These are phyloP conservation scores for Ustilago hordei DNA, from an alignment of 1,284 basidiomycete genomes.

Conservation along the genomic window DNA sequence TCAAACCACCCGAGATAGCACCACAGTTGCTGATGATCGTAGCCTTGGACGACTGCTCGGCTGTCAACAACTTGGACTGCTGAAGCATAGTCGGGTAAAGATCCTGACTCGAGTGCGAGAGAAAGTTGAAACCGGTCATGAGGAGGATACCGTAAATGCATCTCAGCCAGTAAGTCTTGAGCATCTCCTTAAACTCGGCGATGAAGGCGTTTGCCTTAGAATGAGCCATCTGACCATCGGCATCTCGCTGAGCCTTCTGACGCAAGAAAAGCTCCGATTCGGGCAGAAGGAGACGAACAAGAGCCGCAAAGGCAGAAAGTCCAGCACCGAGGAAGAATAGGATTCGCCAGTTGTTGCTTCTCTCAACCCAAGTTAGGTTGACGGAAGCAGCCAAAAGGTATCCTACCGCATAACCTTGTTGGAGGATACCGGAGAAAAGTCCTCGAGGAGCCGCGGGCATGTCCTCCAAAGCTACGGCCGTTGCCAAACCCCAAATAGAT, in stretches of 20 bases:
- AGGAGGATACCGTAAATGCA: constrained; percentile 81
- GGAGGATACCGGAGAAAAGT: constrained; percentile 83
- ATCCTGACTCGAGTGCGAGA: constrained; percentile 73
- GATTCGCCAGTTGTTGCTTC: constrained; percentile 71
- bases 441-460: constrained; percentile 88
- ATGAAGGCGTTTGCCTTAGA: constrained; percentile 77
- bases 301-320: constrained; percentile 79
- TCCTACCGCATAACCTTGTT: constrained; percentile 80
- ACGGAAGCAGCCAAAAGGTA: constrained; percentile 76
- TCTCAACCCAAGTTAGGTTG: constrained; percentile 75
- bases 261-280: constrained; percentile 81
- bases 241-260: constrained; percentile 70
- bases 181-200: constrained; percentile 78
- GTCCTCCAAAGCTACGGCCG: constrained; percentile 79
- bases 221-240: constrained; percentile 18
- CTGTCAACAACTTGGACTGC: constrained; percentile 57
- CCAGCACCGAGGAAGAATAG: constrained; percentile 74
- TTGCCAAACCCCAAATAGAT: constrained; percentile 58
- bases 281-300: constrained; percentile 80
- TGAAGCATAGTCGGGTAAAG: constrained; percentile 65
- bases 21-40: constrained; percentile 91
- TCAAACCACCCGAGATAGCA: constrained; percentile 80
- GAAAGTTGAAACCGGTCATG: constrained; percentile 83
- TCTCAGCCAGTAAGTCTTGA: constrained; percentile 84
- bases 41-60: constrained; percentile 79